These are phyloP conservation scores for Paradendryphiella salina DNA, from an alignment of 2,329 filamentous ascomycete species.

Conservation along the genomic window DNA sequence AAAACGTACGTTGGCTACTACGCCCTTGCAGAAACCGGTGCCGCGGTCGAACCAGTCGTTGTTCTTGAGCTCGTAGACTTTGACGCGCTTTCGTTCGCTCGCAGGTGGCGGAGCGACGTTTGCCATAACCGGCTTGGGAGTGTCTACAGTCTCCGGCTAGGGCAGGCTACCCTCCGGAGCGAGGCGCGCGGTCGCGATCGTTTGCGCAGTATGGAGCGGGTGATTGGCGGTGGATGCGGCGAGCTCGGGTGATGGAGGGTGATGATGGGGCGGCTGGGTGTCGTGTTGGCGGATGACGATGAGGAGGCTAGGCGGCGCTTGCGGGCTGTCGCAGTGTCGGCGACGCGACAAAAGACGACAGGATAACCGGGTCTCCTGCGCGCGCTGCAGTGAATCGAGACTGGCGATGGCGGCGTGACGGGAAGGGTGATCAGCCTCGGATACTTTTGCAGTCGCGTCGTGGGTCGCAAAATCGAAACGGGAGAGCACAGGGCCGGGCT, in stretches of 20 bases:
- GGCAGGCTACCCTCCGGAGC: conserved; percentile 26
- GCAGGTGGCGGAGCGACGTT: conserved; percentile 47
- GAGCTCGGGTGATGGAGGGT: conserved; percentile 15
- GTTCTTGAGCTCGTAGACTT: conserved; percentile 97
- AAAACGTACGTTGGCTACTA: conserved; percentile 68
- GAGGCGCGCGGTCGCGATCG: conserved; percentile 34
- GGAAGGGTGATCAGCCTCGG: conserved; percentile 26
- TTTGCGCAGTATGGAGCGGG: conserved; percentile 25
- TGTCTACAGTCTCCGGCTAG: conserved; percentile 36
- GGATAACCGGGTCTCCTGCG: background rate
- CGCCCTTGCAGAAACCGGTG: conserved; percentile 89
- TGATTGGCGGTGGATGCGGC: conserved; percentile 19
- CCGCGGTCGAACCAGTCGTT: conserved; percentile 99
- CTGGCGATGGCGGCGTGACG: conserved; percentile 15
- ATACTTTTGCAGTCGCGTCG: conserved; percentile 25
- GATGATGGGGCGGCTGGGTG: conserved; percentile 17
- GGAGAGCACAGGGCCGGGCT: conserved; percentile 17
- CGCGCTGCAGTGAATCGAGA: conserved; percentile 10
- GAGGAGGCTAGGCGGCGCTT: conserved; percentile 16
- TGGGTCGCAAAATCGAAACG: conserved; percentile 19
- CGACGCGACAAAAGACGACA: conserved; percentile 5
- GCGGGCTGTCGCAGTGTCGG: conserved; percentile 11
- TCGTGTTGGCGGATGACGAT: conserved; percentile 26
- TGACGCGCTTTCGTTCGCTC: conserved; percentile 71
- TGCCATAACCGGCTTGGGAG: conserved; percentile 14